These are phyloP conservation scores for Fusarium liriodendri DNA, from an alignment of 2,329 filamentous ascomycete genomes.

Conservation along the genomic window DNA sequence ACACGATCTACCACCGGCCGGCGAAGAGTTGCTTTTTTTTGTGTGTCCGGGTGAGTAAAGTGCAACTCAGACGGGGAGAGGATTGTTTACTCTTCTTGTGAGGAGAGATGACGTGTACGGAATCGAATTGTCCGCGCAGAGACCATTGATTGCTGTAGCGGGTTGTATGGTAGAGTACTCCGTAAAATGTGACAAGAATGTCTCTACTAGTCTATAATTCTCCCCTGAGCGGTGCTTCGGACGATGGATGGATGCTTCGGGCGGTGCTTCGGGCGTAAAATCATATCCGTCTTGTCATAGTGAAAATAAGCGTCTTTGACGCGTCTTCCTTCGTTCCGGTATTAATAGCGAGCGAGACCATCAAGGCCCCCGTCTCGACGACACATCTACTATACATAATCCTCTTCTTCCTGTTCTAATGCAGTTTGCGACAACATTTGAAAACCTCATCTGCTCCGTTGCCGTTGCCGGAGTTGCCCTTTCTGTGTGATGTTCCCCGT, in stretches of 20 bases:
- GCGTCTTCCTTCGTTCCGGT: conserved; percentile 10
- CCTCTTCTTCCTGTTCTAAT: neutral
- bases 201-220: neutral
- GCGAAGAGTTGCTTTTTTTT: neutral
- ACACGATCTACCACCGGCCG: conserved; percentile 5
- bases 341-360: conserved; percentile 38
- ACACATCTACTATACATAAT: conserved; percentile 32
- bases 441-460: conserved; percentile 22
- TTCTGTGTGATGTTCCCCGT: neutral
- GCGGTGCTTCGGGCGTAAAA: neutral
- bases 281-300: neutral
- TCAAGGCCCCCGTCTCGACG: conserved; percentile 33
- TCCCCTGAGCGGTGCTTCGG: neutral
- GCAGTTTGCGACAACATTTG: conserved; percentile 1
- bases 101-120: conserved; percentile 6
- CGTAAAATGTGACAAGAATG: neutral
- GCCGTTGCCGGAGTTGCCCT: conserved; percentile 11
- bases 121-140: conserved; percentile 25
- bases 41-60: neutral
- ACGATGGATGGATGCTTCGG: neutral
- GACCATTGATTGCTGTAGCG: neutral
- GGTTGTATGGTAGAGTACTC: neutral
- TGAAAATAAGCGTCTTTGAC: neutral
- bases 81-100: neutral
- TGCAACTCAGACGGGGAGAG: neutral